Conservation (phyloP, 148 eudicot species). For the Hydrangea macrophylla region DNA sequence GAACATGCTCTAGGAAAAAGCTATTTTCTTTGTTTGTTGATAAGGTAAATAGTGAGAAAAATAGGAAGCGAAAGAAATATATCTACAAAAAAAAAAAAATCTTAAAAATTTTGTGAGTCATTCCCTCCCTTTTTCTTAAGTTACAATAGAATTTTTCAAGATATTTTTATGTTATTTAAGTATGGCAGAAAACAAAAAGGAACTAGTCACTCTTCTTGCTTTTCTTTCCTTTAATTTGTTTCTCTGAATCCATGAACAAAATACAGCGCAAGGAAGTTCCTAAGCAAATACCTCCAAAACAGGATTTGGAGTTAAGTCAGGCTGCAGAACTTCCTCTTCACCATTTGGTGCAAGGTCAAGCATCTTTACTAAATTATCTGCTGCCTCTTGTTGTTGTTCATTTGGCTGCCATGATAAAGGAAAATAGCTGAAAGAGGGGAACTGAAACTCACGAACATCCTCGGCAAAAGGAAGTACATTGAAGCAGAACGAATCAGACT, state of each 20-base stretch:
- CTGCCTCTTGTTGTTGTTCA: constrained; percentile 75
- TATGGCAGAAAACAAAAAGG: no score
- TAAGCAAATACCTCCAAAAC: constrained; percentile 69
- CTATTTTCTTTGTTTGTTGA: no score
- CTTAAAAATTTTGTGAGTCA: no score
- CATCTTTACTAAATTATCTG: constrained; percentile 85
- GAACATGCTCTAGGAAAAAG: not conserved
- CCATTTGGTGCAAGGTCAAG: constrained; percentile 84
- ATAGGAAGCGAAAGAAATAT: no score
- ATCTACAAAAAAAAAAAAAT: no score
- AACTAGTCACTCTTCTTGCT: no score
- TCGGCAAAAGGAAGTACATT: constrained; percentile 93
- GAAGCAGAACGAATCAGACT: constrained; percentile 98
- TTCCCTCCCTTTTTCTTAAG: no score
- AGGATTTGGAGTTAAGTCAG: constrained; percentile 91
- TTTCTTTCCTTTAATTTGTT: no score
- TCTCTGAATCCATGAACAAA: not conserved
- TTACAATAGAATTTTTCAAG: no score
- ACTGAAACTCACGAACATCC: constrained; percentile 95
- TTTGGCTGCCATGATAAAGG: constrained; percentile 76
- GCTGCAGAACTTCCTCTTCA: constrained; percentile 68
- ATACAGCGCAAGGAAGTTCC: not conserved
- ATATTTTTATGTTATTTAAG: no score
- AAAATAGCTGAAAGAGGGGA: constrained; percentile 82
- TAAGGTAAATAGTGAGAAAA: no score